Conservation (phyloP, 352 stramenopile species). For the Pythium brachiatum region DNA sequence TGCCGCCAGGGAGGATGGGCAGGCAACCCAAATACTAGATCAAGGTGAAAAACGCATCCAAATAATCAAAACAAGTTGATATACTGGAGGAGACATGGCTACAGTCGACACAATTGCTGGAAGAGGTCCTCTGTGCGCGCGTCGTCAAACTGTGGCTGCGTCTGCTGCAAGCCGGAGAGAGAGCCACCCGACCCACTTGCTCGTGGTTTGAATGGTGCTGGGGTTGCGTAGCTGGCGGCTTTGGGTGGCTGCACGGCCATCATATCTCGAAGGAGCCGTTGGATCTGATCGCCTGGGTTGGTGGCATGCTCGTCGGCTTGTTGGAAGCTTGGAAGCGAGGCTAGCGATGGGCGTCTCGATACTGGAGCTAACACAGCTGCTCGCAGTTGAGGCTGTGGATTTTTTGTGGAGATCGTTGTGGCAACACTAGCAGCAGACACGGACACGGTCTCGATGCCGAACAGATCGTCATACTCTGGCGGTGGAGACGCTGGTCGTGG, state of each 20-base stretch:
- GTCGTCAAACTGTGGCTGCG: constrained; percentile 46
- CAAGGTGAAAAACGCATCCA: neutral
- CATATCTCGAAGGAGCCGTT: constrained; percentile 53
- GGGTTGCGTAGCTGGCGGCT: neutral
- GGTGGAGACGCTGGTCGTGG: constrained; percentile 37
- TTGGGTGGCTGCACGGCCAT: constrained; percentile 6
- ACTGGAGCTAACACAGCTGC: neutral
- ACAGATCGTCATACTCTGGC: constrained; percentile 58
- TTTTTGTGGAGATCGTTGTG: neutral
- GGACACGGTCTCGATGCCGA: constrained; percentile 56
- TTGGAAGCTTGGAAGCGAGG: neutral
- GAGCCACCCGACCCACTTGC: neutral
- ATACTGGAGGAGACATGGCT: constrained; percentile 12
- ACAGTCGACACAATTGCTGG: constrained; percentile 44
- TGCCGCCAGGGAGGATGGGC: neutral
- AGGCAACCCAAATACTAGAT: neutral
- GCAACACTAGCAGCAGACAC: constrained; percentile 5
- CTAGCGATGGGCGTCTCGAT: neutral
- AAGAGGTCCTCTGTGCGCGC: constrained; percentile 59
- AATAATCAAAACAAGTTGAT: constrained; percentile 9
- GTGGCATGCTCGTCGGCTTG: constrained; percentile 9
- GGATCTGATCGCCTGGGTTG: constrained; percentile 49
- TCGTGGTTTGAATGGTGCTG: neutral
- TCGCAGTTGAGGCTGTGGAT: neutral
- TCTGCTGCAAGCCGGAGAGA: neutral